Conservation (phyloP, 352 stramenopile genomes). For the Globisporangium camurandrum region DNA sequence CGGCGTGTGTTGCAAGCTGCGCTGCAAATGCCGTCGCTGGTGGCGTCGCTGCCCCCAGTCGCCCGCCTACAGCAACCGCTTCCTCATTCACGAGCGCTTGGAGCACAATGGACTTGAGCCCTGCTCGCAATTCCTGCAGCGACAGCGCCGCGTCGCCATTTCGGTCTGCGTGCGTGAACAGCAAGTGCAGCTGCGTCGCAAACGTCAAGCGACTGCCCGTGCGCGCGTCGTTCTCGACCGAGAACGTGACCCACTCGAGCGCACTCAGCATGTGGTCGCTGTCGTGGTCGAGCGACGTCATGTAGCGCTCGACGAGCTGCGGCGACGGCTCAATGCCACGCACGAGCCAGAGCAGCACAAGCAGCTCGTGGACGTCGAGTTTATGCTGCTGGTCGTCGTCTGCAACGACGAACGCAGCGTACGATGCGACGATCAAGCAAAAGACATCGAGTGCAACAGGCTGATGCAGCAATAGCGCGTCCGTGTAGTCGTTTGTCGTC, state of each 20-base stretch:
- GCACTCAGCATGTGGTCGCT: constrained; percentile 40
- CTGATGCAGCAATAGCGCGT: constrained; percentile 3
- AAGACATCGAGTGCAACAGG: constrained; percentile 52
- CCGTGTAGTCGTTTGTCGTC: not conserved
- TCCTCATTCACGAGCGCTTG: constrained; percentile 13
- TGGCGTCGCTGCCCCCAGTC: not conserved
- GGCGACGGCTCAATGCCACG: constrained; percentile 46
- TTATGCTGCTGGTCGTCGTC: constrained; percentile 52
- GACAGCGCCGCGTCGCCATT: constrained; percentile 54
- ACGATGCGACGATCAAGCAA: constrained; percentile 49
- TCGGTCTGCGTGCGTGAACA: constrained; percentile 42
- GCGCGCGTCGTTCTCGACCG: constrained; percentile 35
- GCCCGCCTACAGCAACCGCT: not conserved
- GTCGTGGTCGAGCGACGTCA: constrained; percentile 53
- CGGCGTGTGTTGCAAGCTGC: not conserved
- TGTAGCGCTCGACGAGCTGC: constrained; percentile 33
- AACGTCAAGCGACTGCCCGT: constrained; percentile 37
- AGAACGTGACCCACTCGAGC: constrained; percentile 66
- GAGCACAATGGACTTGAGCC: constrained; percentile 33
- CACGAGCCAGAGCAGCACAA: constrained; percentile 61
- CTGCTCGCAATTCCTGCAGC: constrained; percentile 37
- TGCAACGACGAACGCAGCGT: constrained; percentile 52
- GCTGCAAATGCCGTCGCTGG: not conserved
- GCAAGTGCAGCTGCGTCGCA: constrained; percentile 40
- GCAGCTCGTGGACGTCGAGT: constrained; percentile 47